phyloP scores from a whole-genome alignment of 1,139 yeast genomes.

The Pichia sp. region DNA sequence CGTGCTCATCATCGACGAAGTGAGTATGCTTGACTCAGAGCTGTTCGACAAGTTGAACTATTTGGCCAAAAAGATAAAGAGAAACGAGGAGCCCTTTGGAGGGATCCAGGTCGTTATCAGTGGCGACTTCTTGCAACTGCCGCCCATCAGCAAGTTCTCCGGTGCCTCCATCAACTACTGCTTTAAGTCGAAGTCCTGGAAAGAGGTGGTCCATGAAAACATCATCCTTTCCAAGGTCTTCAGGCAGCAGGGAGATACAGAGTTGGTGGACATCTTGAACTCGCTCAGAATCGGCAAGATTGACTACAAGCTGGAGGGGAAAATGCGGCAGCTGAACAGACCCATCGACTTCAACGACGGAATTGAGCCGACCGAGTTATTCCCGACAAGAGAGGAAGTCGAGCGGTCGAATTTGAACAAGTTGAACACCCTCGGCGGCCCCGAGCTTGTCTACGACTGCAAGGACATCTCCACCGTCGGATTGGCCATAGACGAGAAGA shows the following conservation, averaged over 20 bases:
- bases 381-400: conserved; percentile 72
- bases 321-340: conserved; percentile 49
- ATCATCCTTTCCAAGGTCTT: conserved; percentile 60
- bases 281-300: conserved; percentile 65
- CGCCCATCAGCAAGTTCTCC: conserved; percentile 59
- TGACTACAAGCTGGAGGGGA: conserved; percentile 39
- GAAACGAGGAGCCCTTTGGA: conserved; percentile 58
- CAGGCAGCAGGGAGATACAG: conserved; percentile 66
- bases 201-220: conserved; percentile 47
- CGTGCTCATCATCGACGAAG: conserved; percentile 72
- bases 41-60: conserved; percentile 61
- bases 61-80: conserved; percentile 52
- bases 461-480: conserved; percentile 38
- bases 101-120: conserved; percentile 75
- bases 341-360: conserved; percentile 62
- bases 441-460: conserved; percentile 39
- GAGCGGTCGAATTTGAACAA: conserved; percentile 59
- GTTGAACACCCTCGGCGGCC: conserved; percentile 43
- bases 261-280: conserved; percentile 69
- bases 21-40: conserved; percentile 74
- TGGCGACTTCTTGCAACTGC: conserved; percentile 84
- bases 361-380: conserved; percentile 74
- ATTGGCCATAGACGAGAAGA: conserved; percentile 13
- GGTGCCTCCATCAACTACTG: conserved; percentile 39
- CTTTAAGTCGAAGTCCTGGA: conserved; percentile 60